Evolutionary conservation across 768 basidiomycete species (phyloP).

Genomic region (Gyrodon lividus): DNA sequence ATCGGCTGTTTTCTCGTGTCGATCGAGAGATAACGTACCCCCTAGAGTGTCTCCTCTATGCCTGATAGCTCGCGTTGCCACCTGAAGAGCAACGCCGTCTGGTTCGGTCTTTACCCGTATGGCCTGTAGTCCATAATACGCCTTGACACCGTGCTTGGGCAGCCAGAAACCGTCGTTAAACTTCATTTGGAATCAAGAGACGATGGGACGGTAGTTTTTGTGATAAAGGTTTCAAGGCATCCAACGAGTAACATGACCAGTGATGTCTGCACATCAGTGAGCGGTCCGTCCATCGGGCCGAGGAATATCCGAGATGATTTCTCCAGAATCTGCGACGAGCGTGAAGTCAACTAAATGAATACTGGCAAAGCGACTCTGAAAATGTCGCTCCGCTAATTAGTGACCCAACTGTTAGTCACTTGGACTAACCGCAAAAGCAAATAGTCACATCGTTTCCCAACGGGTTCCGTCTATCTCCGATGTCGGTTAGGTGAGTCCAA

Average conservation of each 20-base stretch:
- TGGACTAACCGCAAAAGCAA: no score
- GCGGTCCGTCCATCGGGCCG: neutral
- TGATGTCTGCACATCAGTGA: no score
- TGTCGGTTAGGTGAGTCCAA: no score
- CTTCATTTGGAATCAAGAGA: conserved; percentile 43
- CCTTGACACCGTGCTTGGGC: conserved; percentile 59
- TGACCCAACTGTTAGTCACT: no score
- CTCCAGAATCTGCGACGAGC: no score
- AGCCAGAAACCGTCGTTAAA: conserved; percentile 79
- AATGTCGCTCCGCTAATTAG: no score
- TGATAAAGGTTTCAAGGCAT: neutral
- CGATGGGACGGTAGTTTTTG: neutral
- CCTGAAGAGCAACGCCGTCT: conserved; percentile 54
- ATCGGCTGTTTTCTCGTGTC: neutral
- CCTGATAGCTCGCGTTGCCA: conserved; percentile 56
- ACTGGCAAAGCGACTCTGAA: no score
- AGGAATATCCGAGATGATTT: no score
- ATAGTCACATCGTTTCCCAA: no score
- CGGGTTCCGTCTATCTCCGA: no score
- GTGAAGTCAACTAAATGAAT: no score
- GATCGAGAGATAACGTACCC: conserved; percentile 37
- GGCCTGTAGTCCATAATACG: no score
- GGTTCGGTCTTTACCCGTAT: conserved; percentile 45
- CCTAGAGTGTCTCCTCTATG: conserved; percentile 64
- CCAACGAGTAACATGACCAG: neutral